Percentiles rank a stretch among this genome's conserved stretches.
Conservation (phyloP, 2,329 filamentous ascomycete genomes). For the Dactylellina sp. region DNA sequence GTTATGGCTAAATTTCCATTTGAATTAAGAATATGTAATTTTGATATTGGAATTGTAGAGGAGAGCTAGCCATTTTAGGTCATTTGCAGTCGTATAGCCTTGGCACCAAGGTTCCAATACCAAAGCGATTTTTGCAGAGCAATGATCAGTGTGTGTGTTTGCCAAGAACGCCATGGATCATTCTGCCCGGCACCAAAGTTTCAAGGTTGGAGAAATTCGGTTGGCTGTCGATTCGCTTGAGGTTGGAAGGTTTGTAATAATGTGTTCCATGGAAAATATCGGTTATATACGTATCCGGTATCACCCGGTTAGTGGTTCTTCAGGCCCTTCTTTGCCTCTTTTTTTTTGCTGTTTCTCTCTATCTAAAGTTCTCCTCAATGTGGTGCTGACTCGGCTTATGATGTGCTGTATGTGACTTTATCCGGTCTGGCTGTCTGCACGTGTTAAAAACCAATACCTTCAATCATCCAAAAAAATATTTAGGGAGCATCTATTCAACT, state of each 20-base stretch:
- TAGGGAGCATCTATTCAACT: no score
- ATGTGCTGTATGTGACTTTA: neutral
- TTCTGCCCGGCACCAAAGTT: constrained; percentile 11
- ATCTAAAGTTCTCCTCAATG: neutral
- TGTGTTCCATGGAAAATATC: constrained; percentile 9
- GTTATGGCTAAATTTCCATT: neutral
- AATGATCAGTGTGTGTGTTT: constrained; percentile 9
- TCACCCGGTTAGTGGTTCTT: constrained; percentile 6
- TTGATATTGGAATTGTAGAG: neutral
- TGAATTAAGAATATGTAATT: neutral
- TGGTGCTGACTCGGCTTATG: neutral
- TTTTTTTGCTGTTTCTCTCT: neutral
- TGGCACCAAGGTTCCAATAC: neutral
- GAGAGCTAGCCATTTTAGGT: neutral
- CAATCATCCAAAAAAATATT: no score
- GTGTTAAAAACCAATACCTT: neutral
- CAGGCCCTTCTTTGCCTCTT: neutral
- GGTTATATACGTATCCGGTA: constrained; percentile 16
- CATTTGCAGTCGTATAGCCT: neutral
- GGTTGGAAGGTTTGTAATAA: constrained; percentile 1
- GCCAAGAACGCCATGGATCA: constrained; percentile 29
- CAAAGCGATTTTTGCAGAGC: neutral
- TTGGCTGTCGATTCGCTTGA: constrained; percentile 5
- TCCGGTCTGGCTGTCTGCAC: neutral
- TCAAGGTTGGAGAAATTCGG: constrained; percentile 17